Evolutionary conservation across 768 basidiomycete species (phyloP), one percentile per base, ranked within the genome.

Genomic region (Pleurotus salmoneostramineus): DNA sequence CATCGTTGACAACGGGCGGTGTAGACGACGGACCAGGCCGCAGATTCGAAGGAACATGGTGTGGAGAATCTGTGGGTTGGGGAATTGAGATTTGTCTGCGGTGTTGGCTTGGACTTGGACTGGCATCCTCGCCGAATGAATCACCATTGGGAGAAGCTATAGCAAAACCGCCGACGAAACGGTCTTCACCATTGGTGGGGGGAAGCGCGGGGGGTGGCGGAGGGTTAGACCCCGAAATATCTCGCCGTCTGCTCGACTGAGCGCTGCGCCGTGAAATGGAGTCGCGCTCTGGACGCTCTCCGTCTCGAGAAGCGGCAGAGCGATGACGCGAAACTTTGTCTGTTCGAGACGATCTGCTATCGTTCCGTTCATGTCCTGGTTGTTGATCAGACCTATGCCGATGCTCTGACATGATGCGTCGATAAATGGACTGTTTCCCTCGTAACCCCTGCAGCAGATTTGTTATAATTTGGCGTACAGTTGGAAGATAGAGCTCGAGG

Each of bases 361-460:
- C 84, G 5, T 76, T 74, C 60, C 84, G 79, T 10, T 83, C 82
- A 51, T 82, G 80, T 10, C 76, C 67, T 47, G 58, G 65, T 17
- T 74, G 67, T 32, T 72, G 68, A 21, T 77, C 78, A 6, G 87
- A 82, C 59, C 77, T 76, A 54, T 80, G 78, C 58, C 78, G 77
- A 57, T 82, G 78, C 59, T 89, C 86, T 32, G 85, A 83, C 31
- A 87, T 79, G 58, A 89, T 81, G 62, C 84, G 83, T 21, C 93
- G 85, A 71, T 96, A 97, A 62, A 87, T 78, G 40, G 89, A 86
- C 72, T 99, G 96, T 71, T 98, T 98, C 50, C 76, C 82, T 51
- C 95, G 89, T n/a, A 99, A 78, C 11, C 95, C 96, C 65, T 94
- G 90, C 33, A 99, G 72, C n/a, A 99, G 78, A 66, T 83, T 87